Percentiles rank a stretch among this genome's conserved stretches.
phyloP scores from a whole-genome alignment of 1,284 basidiomycete species.

The Rhodofomes roseus region DNA sequence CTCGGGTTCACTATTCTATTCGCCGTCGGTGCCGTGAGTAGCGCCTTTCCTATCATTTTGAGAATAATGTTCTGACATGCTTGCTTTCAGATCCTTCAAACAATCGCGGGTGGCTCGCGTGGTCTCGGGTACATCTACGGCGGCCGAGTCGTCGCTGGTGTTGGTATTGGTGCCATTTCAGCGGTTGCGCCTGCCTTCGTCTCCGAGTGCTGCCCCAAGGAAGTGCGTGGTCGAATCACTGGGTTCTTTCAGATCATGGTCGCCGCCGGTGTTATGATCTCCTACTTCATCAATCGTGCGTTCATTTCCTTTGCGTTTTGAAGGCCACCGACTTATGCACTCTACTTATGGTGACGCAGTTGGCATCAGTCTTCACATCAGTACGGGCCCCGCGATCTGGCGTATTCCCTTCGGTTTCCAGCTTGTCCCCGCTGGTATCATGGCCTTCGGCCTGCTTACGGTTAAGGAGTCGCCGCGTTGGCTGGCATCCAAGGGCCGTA shows the following conservation, averaged over 20 bases:
- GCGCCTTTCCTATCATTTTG: too few species aligned
- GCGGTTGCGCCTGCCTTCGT: slow-evolving; percentile 74
- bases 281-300: slow-evolving; percentile 75
- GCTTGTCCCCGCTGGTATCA: slow-evolving; percentile 74
- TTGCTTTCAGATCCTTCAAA: slow-evolving; percentile 46
- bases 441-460: slow-evolving; percentile 70
- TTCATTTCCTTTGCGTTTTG: background rate
- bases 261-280: slow-evolving; percentile 71
- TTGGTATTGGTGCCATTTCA: slow-evolving; percentile 68
- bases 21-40: slow-evolving; percentile 59
- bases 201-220: slow-evolving; percentile 76
- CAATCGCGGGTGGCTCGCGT: slow-evolving; percentile 51
- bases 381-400: slow-evolving; percentile 53
- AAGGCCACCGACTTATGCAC: background rate
- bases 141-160: slow-evolving; percentile 69
- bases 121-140: slow-evolving; percentile 67
- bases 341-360: slow-evolving; percentile 36
- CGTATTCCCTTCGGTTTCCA: slow-evolving; percentile 74
- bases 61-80: background rate
- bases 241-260: slow-evolving; percentile 84
- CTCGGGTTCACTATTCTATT: slow-evolving; percentile 61
- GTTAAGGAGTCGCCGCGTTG: slow-evolving; percentile 46
- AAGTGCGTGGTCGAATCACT: slow-evolving; percentile 68
- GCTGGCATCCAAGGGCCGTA: slow-evolving; percentile 33
- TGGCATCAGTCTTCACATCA: slow-evolving; percentile 56